Percentiles rank a stretch among this genome's conserved stretches.
These are phyloP conservation scores for Erythrophleum fordii DNA, from an alignment of 306 rosid species.

Conservation along the genomic window DNA sequence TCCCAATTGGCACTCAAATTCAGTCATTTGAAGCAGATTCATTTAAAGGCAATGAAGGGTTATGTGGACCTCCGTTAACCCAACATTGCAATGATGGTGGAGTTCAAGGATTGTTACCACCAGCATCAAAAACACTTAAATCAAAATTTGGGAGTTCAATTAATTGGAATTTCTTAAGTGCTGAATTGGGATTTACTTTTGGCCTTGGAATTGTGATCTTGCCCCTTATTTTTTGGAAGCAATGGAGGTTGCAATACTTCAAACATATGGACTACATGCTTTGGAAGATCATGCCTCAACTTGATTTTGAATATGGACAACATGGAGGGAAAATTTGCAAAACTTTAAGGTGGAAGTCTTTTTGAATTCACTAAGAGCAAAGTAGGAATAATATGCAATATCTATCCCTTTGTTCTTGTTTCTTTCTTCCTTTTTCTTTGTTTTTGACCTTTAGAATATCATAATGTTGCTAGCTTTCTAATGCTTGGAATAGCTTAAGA, in stretches of 20 bases:
- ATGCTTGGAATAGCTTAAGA: neutral
- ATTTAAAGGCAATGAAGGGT: slow-evolving; percentile 29
- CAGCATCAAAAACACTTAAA: neutral
- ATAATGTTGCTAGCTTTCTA: no score
- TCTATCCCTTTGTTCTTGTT: neutral
- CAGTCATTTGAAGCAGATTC: slow-evolving; percentile 27
- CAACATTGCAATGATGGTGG: neutral
- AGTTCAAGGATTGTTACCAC: neutral
- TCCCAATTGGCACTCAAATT: slow-evolving; percentile 37
- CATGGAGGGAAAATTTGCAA: neutral
- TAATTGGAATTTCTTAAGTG: slow-evolving; percentile 36
- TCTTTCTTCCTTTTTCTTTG: neutral
- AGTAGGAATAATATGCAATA: neutral
- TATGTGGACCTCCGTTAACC: slow-evolving; percentile 43
- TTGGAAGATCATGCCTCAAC: neutral
- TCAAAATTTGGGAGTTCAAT: neutral
- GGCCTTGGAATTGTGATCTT: slow-evolving; percentile 37
- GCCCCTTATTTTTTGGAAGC: slow-evolving; percentile 23
- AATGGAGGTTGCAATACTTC: slow-evolving; percentile 30
- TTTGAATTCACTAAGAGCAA: neutral
- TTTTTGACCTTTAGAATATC: no score
- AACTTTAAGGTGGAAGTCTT: slow-evolving; percentile 17
- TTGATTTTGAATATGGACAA: neutral
- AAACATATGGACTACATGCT: neutral
- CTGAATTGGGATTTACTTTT: slow-evolving; percentile 44